These are phyloP conservation scores for Paraglomus brasilianum DNA, from an alignment of 192 early-diverging fungal species.

Conservation along the genomic window DNA sequence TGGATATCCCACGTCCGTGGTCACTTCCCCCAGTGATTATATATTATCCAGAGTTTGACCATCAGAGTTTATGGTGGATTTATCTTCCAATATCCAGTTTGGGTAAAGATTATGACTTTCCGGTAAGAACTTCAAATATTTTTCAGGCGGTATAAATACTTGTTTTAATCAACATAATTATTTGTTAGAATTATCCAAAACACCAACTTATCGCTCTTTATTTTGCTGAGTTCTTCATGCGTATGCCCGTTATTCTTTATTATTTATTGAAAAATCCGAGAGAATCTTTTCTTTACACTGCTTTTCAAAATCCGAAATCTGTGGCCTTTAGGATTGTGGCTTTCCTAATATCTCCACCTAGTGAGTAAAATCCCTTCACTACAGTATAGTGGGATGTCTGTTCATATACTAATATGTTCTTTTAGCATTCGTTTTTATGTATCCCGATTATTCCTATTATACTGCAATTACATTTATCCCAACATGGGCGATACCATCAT, in stretches of 20 bases:
- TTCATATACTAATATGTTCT: constrained; percentile 14
- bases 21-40: constrained; percentile 12
- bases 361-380: constrained; percentile 9
- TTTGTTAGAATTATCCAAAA: constrained; percentile 6
- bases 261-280: constrained; percentile 21
- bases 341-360: constrained; percentile 14
- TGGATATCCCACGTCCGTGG: too few species aligned
- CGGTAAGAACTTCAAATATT: constrained; percentile 15
- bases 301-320: constrained; percentile 17
- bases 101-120: neutral
- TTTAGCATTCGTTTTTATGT: constrained; percentile 18
- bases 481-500: neutral
- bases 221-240: neutral
- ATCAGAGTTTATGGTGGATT: neutral
- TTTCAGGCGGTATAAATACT: constrained; percentile 10
- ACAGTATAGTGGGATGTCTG: constrained; percentile 1
- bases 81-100: neutral
- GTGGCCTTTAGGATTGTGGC: constrained; percentile 10
- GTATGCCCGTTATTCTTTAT: constrained; percentile 20
- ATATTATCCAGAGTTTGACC: neutral
- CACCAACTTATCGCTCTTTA: neutral
- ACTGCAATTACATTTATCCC: constrained; percentile 17
- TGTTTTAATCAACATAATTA: constrained; percentile 19
- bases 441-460: constrained; percentile 21
- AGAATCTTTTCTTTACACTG: constrained; percentile 14